Evolutionary conservation across 805 yeast genomes (phyloP).

Genomic region (Saccharomycopsis sp.): DNA sequence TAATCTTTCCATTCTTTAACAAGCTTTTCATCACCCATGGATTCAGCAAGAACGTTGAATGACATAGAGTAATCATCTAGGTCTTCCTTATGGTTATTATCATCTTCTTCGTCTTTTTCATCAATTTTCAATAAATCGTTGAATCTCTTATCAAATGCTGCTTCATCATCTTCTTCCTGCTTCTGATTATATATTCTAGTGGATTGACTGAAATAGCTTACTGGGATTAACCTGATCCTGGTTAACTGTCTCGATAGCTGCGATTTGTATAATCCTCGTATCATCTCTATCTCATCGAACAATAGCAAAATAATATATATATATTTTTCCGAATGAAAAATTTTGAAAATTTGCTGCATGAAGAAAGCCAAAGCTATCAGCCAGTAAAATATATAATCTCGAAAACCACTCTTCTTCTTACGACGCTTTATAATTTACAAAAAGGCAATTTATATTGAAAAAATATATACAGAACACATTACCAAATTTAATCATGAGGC

Average conservation of each 20-base stretch:
- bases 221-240: background rate
- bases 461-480: too few species aligned
- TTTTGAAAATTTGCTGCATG: too few species aligned
- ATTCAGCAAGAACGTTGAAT: background rate
- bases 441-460: too few species aligned
- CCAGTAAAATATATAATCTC: too few species aligned
- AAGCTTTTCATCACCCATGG: background rate
- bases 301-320: too few species aligned
- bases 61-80: background rate
- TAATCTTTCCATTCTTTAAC: background rate
- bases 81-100: background rate
- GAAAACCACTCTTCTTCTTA: background rate
- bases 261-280: too few species aligned
- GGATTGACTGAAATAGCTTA: too few species aligned
- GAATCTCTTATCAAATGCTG: background rate
- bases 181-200: background rate
- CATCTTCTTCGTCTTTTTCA: too few species aligned
- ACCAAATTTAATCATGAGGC: slow-evolving; percentile 32
- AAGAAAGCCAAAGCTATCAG: too few species aligned
- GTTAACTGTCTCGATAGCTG: background rate
- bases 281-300: too few species aligned
- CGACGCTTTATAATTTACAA: background rate
- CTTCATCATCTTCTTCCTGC: background rate
- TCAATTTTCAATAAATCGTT: background rate
- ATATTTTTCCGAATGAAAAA: too few species aligned